A percentile compares a stretch with the other conserved stretches of the same genome.
Conservation (phyloP, 768 basidiomycete genomes). For the Mycena belliarum region DNA sequence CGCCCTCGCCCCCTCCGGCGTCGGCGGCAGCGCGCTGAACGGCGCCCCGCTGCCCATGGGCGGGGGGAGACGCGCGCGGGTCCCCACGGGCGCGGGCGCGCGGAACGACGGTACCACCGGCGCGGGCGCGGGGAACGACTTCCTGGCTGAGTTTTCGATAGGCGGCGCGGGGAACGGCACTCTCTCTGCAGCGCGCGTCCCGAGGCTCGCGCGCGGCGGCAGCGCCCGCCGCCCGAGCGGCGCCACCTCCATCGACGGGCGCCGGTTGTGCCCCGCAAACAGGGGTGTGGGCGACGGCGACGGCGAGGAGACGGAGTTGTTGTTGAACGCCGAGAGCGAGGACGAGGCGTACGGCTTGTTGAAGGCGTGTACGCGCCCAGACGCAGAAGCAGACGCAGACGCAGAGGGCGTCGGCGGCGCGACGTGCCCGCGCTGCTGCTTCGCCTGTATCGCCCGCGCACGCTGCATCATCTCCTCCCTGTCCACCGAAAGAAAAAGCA, state of each 20-base stretch:
- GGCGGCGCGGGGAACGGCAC: no score
- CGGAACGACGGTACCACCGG: no score
- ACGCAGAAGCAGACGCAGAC: no score
- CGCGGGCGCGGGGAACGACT: no score
- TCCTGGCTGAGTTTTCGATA: no score
- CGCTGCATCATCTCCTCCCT: constrained; percentile 57
- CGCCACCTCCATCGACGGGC: constrained; percentile 43
- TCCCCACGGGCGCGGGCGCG: constrained; percentile 19
- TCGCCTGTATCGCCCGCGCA: constrained; percentile 55
- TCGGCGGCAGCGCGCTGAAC: constrained; percentile 33
- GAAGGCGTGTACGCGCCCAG: no score
- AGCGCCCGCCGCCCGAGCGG: constrained; percentile 32
- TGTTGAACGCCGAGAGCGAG: no score
- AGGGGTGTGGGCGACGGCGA: no score
- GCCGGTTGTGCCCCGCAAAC: constrained; percentile 10
- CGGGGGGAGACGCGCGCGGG: constrained; percentile 25
- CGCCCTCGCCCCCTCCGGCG: constrained; percentile 17
- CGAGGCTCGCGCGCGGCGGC: no score
- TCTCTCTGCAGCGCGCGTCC: no score
- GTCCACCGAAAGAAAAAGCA: not conserved
- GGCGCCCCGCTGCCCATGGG: constrained; percentile 26
- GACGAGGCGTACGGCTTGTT: no score
- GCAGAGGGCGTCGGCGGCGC: constrained; percentile 34
- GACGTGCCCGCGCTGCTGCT: constrained; percentile 57
- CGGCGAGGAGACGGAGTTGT: no score